Evolutionary conservation across 768 basidiomycete species (phyloP), one percentile per base, ranked within the genome.

Genomic region (Flagelloscypha sp.): DNA sequence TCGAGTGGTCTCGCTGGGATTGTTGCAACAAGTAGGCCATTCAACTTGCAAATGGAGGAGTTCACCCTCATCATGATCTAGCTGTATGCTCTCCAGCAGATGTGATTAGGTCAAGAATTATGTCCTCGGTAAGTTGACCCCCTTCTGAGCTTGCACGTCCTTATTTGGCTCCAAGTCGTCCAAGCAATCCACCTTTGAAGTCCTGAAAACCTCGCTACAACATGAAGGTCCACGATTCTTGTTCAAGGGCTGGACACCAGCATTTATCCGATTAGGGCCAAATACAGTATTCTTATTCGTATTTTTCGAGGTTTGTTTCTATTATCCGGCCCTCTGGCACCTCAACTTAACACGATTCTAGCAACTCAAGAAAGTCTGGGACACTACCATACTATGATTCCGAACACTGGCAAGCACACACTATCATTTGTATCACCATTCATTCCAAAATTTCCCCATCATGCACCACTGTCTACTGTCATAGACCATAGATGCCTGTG

Each of bases 161-260:
- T 48, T 34, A 36, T 40, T 29, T 38, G 17, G 24, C 20, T 30
- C 35, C 11, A 25, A 84, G 81, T 69, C 78, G 11, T 66, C 63
- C 27, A 63, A 66, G 5, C 55, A 64, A 3, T 63, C 59, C 12
- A 61, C 75, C 3, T 27, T 73, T 15, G 63, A 71, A 36, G 65
- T 86, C 19, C 54, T 86, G 9, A 60, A 56, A 19, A 63, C 55
- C 27, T 84, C 84, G 4, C 57, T 86, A 23, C 70, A 68, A 25
- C 66, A 79, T 47, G 87, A 90, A 63, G 87, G 87, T 0, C 68
- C 75, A 7, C 63, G 66, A 40, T 88, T 89, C 53, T 62, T 89
- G 36, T 84, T 90, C 58, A 88, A 84, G 54, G 87, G 87, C 22
- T 90, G 87, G 87, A 84, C 84, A 12, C 87, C 87, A 2, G 83